Evolutionary conservation across 192 early-diverging fungal species (phyloP).

Genomic region (Gryganskiella cystojenkinii): DNA sequence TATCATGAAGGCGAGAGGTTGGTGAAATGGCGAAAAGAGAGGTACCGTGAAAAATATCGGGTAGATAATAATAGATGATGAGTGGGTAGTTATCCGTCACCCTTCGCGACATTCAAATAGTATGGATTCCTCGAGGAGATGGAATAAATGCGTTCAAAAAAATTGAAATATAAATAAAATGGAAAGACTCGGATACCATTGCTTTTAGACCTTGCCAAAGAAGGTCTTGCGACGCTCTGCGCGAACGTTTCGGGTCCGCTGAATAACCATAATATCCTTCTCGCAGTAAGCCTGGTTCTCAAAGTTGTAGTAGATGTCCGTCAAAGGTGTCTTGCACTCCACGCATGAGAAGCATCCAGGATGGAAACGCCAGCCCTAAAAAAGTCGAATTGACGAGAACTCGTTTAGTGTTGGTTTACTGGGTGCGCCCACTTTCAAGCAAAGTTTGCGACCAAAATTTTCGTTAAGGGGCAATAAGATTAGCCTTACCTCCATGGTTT

Average conservation of each 20-base stretch:
- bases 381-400: background rate
- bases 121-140: too few relatives aligned
- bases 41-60: too few relatives aligned
- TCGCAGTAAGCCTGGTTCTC: constrained; percentile 78
- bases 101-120: too few relatives aligned
- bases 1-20: too few relatives aligned
- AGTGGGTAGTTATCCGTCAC: too few relatives aligned
- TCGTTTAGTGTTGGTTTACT: too few relatives aligned
- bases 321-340: constrained; percentile 68
- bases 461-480: too few relatives aligned
- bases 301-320: constrained; percentile 79
- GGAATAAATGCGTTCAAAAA: background rate
- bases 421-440: too few relatives aligned
- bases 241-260: constrained; percentile 65
- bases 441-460: too few relatives aligned
- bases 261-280: constrained; percentile 72
- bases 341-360: constrained; percentile 86
- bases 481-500: constrained; percentile 77
- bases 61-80: too few relatives aligned
- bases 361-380: constrained; percentile 80
- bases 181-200: too few relatives aligned
- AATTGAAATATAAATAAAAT: background rate
- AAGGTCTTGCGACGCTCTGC: constrained; percentile 70
- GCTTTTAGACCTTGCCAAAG: constrained; percentile 58
- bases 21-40: too few relatives aligned